phyloP scores from a whole-genome alignment of 192 early-diverging fungal species.

The Coemansia sp. region DNA sequence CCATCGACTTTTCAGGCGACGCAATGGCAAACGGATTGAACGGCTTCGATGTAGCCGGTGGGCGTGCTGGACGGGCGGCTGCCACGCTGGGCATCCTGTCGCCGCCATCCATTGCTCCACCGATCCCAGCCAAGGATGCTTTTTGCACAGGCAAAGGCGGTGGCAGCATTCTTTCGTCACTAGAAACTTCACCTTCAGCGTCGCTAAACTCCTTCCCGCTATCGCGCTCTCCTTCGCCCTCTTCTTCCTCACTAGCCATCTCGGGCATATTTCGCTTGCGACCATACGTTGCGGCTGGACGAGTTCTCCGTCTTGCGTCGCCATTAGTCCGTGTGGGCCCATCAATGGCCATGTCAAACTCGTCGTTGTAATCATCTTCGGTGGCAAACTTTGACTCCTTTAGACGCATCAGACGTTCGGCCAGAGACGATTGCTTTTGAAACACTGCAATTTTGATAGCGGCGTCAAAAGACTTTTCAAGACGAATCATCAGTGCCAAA shows the following conservation, averaged over 20 bases:
- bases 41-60: conserved; percentile 41
- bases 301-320: background rate
- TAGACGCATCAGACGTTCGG: conserved; percentile 70
- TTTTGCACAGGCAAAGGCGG: background rate
- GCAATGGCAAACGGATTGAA: conserved; percentile 51
- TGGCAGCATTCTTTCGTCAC: conserved; percentile 6
- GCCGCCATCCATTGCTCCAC: background rate
- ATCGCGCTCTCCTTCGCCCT: background rate
- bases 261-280: background rate
- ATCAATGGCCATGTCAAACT: conserved; percentile 3
- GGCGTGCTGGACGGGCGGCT: conserved; percentile 21
- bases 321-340: background rate
- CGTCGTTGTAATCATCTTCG: conserved; percentile 18
- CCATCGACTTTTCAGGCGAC: conserved; percentile 37
- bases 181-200: conserved; percentile 2
- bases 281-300: conserved; percentile 21
- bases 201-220: conserved; percentile 7
- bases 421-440: conserved; percentile 65
- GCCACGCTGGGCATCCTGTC: background rate
- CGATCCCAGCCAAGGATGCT: background rate
- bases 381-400: conserved; percentile 36
- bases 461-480: conserved; percentile 70
- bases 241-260: background rate
- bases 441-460: conserved; percentile 82
- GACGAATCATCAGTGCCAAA: conserved; percentile 63